Evolutionary conservation across 2,329 filamentous ascomycete species (phyloP), one percentile per base, ranked within the genome.

Genomic region (Dothideomycetes sp.): DNA sequence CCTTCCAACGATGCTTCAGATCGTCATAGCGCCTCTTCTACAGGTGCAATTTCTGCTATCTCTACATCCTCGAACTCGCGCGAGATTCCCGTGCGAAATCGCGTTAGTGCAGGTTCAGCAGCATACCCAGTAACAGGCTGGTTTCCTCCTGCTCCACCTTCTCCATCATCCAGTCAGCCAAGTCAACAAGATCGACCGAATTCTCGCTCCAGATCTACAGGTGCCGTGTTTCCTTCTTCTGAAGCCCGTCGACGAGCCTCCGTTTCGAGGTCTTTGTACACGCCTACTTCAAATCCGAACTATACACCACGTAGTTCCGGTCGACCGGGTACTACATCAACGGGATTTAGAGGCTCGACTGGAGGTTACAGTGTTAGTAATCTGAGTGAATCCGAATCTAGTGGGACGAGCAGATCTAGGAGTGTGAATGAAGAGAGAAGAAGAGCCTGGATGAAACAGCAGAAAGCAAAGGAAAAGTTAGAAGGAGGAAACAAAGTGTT

Each of bases 101-200:
- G 11, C 8, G 32, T 27, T n/a, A 27, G 27, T 5, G 51, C 55
- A 7, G 55, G 51, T 6, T 37, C 47, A 4, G 45, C 49, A 1
- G 33, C 23, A 16, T 43, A 44, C 4, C 41, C 35, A 15, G 34
- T 38, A 11, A 39, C 41, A 11, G 28, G 17, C 12, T 30, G 33
- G 28, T 33, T 29, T 16, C 33, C 29, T 5, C 44, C 27, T 19
- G 28, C 23, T 4, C 20, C 41, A 2, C n/a, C 36, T 6, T 12
- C 16, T 4, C 33, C 43, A 12, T 7, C 19, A 5, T n/a, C 16
- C 17, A 23, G 28, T 2, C 29, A 24, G 1, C 37, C 37, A 44
- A 22, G 47, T 51, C 24, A 49, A 52, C 4, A n/a, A n/a, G n/a
- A n/a, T 37, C 51, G 5, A 52, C 55, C 5, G 45, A 57, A n/a